Base-by-base conservation (phyloP, 192 early-diverging fungal genomes). In the Diversispora epigaea region DNA sequence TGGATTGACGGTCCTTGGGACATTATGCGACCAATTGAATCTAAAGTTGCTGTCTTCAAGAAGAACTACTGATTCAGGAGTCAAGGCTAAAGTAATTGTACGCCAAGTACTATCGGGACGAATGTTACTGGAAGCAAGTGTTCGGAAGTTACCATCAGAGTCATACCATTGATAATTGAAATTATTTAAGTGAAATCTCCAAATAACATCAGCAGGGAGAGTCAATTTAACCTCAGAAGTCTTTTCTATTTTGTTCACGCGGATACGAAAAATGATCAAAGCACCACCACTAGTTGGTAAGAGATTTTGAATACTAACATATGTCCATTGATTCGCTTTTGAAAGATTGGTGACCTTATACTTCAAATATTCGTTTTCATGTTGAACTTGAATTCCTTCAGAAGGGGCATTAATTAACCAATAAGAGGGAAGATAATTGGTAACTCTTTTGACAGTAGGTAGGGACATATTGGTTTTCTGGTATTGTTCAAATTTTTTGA, bases 151-250 rank as follows among this genome's bases (percentile, higher is more conserved):
- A 65, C 63, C 1, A 43, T 3, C 41, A 40, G 25, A 11, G 0
- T 65, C 63, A 43, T 43, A 65, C 40, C 63, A 65, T 65, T 65
- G 39, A 65, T 65, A 65, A 45, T 65, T 65, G 63, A 65, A 43
- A 65, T 40, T 65, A 41, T 11, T 40, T n/a, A 40, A 39, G 40
- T 9, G 12, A 43, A 41, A 65, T 65, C 63, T 65, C 63, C 32
- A 14, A 0, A 65, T 65, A 0, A 65, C 2, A 44, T 40, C 40
- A 45, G 12, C 11, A n/a, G 63, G 40, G 0, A 65, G 63, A 65
- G 39, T 10, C 44, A 65, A 65, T 65, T 65, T 65, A 0, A 45
- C 63, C 40, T 65, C 40, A 32, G 0, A 3, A 65, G 7, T 2
- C 10, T 65, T 65, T 12, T 5, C 0, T 43, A 65, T 43, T 41